phyloP scores from a whole-genome alignment of 257 asterid species.

The Echites panduratus region DNA sequence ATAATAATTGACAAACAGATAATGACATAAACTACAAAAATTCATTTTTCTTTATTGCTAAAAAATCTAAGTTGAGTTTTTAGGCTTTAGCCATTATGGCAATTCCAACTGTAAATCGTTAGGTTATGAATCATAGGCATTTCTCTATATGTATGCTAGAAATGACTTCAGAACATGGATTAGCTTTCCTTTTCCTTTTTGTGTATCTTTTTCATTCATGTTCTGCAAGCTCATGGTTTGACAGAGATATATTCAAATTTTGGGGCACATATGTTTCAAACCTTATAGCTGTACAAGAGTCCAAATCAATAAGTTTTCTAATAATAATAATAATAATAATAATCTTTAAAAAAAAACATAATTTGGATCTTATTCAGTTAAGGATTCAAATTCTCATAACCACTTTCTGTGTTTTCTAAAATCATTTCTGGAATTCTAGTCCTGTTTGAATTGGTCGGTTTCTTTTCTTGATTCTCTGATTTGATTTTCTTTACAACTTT shows the following conservation, averaged over 20 bases:
- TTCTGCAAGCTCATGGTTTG: not conserved
- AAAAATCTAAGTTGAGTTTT: not conserved
- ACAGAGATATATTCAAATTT: too few species aligned
- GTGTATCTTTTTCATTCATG: not conserved
- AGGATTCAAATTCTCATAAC: conserved; percentile 1
- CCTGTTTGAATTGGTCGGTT: not conserved
- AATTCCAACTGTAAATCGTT: conserved; percentile 6
- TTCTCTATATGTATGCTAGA: not conserved
- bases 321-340: too few species aligned
- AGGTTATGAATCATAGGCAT: not conserved
- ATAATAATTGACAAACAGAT: too few species aligned
- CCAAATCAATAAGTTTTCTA: too few species aligned
- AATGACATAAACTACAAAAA: too few species aligned
- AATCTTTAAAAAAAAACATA: too few species aligned
- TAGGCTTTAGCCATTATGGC: not conserved
- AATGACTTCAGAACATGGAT: not conserved
- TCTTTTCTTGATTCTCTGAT: not conserved
- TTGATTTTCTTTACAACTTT: not conserved
- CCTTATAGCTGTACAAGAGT: too few species aligned
- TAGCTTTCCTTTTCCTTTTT: not conserved
- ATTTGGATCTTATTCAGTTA: conserved; percentile 8
- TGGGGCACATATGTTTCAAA: too few species aligned
- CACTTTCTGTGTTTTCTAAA: not conserved
- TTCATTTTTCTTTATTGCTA: conserved; percentile 4
- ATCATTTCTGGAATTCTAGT: not conserved